Evolutionary conservation across 306 rosid species (phyloP).

Genomic region (Quercus wislizeni): DNA sequence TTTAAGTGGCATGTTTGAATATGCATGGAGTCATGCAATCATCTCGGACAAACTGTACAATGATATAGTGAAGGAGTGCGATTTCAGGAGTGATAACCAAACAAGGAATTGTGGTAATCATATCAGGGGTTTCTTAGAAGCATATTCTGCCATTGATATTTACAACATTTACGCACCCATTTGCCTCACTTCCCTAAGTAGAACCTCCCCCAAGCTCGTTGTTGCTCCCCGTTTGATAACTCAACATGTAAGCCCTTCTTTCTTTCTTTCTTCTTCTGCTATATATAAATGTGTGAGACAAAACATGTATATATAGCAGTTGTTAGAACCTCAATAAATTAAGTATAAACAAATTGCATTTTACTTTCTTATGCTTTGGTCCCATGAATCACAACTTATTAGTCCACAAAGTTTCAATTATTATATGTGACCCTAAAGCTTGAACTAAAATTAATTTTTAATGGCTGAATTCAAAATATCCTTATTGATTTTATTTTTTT

Average conservation of each 20-base stretch:
- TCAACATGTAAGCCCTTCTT: slow-evolving; percentile 33
- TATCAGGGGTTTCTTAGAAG: slow-evolving; percentile 8
- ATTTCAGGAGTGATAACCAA: slow-evolving; percentile 18
- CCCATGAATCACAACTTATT: too few species aligned
- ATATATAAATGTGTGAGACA: too few species aligned
- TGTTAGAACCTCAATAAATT: too few species aligned
- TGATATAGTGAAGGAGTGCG: slow-evolving; percentile 30
- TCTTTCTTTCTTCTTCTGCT: background rate
- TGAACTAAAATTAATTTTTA: too few species aligned
- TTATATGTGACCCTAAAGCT: too few species aligned
- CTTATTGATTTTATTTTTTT: too few species aligned
- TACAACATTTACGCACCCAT: slow-evolving; percentile 53
- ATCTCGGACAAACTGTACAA: slow-evolving; percentile 41
- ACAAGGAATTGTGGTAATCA: slow-evolving; percentile 21
- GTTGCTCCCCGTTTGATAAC: slow-evolving; percentile 49
- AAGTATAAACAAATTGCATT: too few species aligned
- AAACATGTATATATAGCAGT: too few species aligned
- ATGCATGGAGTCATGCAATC: slow-evolving; percentile 62
- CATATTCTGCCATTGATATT: slow-evolving; percentile 43
- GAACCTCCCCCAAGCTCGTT: background rate
- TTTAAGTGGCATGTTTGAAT: slow-evolving; percentile 44
- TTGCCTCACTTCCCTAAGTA: slow-evolving; percentile 19
- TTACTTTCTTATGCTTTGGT: too few species aligned
- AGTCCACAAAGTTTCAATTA: too few species aligned
- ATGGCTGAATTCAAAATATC: too few species aligned